Conservation (phyloP, 2,329 filamentous ascomycete genomes). For the Fusarium praegraminearum region DNA sequence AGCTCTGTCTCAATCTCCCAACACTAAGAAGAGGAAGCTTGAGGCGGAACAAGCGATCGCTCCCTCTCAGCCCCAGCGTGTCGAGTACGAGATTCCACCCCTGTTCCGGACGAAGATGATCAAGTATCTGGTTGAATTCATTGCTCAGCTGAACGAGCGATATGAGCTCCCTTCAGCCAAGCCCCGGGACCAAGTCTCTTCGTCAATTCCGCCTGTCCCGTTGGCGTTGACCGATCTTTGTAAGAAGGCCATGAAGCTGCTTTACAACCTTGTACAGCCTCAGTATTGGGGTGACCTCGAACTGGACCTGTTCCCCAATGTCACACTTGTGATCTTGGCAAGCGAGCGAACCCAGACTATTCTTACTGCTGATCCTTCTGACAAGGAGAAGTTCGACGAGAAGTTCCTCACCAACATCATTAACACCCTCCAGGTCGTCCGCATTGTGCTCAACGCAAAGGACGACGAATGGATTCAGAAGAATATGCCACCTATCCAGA, state of each 20-base stretch:
- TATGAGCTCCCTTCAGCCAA: constrained; percentile 81
- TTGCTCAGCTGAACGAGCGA: constrained; percentile 87
- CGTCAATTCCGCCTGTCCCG: constrained; percentile 60
- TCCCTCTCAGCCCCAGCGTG: constrained; percentile 64
- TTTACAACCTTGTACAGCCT: constrained; percentile 86
- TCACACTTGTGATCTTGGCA: constrained; percentile 86
- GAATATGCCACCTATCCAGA: constrained; percentile 82
- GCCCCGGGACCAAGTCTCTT: constrained; percentile 64
- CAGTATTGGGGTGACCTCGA: constrained; percentile 94
- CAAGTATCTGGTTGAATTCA: constrained; percentile 96
- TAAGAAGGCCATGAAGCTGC: constrained; percentile 83
- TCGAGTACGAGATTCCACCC: constrained; percentile 76
- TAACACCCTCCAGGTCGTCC: constrained; percentile 92
- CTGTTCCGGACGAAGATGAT: constrained; percentile 82
- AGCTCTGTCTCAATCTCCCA: constrained; percentile 75
- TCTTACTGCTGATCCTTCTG: constrained; percentile 68
- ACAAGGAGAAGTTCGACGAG: constrained; percentile 81
- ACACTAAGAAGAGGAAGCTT: constrained; percentile 79
- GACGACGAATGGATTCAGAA: constrained; percentile 89
- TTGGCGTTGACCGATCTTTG: constrained; percentile 79
- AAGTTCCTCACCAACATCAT: constrained; percentile 89
- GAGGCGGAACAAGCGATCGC: constrained; percentile 70
- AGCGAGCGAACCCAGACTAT: constrained; percentile 79
- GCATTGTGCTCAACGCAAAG: constrained; percentile 89
- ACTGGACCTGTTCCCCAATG: constrained; percentile 89